A percentile compares a stretch with the other conserved stretches of the same genome.
These are phyloP conservation scores for Penicillium maclennaniae DNA, from an alignment of 495 filamentous ascomycete species.

Conservation along the genomic window DNA sequence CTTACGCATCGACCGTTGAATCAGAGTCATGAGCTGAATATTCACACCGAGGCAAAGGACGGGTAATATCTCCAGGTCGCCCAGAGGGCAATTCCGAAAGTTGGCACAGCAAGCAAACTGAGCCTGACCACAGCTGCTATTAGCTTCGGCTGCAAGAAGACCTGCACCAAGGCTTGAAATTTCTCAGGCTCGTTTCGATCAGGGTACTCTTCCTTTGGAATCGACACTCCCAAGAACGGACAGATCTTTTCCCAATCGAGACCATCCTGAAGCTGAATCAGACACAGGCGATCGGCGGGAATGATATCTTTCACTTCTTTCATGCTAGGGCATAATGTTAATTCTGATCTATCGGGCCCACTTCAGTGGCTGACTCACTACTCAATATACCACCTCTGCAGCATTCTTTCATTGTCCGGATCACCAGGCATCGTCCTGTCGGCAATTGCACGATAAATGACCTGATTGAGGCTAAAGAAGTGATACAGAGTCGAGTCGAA, in stretches of 20 bases:
- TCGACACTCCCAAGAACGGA: constrained; percentile 20
- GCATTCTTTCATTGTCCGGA: constrained; percentile 11
- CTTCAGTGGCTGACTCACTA: constrained; percentile 16
- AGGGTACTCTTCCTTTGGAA: constrained; percentile 22
- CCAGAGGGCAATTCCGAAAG: constrained; percentile 13
- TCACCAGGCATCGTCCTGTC: constrained; percentile 2
- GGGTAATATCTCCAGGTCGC: constrained; percentile 11
- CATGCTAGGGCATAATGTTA: constrained; percentile 12
- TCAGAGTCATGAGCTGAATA: neutral
- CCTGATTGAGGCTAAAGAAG: constrained; percentile 14
- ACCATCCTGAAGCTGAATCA: constrained; percentile 19
- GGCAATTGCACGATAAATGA: constrained; percentile 4
- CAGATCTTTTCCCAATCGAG: constrained; percentile 27
- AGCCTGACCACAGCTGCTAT: constrained; percentile 11
- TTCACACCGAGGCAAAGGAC: neutral
- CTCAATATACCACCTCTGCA: constrained; percentile 12
- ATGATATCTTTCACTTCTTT: constrained; percentile 17
- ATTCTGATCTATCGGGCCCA: neutral
- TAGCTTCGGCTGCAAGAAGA: constrained; percentile 7
- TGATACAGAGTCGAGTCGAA: constrained; percentile 13
- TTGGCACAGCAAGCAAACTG: constrained; percentile 6
- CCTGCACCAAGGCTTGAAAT: constrained; percentile 15
- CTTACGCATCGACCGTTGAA: constrained; percentile 31
- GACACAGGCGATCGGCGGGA: constrained; percentile 18
- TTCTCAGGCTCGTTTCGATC: constrained; percentile 25